Conservation (phyloP, 495 filamentous ascomycete species). For the Aspergillus ostianus region DNA sequence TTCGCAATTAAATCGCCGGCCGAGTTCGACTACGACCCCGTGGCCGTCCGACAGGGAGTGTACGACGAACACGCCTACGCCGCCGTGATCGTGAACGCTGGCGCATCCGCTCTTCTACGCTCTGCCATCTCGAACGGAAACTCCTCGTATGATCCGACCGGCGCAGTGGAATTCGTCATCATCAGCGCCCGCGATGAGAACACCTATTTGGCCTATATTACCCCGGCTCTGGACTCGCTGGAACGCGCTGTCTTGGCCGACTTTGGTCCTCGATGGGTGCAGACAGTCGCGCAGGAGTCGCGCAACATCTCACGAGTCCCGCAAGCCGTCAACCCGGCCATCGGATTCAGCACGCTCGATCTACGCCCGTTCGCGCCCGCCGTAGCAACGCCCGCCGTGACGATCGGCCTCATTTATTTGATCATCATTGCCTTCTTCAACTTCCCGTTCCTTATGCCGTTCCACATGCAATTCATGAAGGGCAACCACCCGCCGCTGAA, state of each 20-base stretch:
- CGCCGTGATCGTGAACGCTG: slow-evolving; percentile 63
- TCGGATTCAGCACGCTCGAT: slow-evolving; percentile 60
- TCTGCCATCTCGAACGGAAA: slow-evolving; percentile 57
- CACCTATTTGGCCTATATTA: slow-evolving; percentile 52
- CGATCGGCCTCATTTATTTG: slow-evolving; percentile 68
- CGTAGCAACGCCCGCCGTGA: slow-evolving; percentile 56
- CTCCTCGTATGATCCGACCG: slow-evolving; percentile 60
- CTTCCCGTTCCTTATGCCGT: slow-evolving; percentile 66
- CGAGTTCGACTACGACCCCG: slow-evolving; percentile 57
- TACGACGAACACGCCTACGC: slow-evolving; percentile 64
- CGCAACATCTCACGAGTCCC: slow-evolving; percentile 47
- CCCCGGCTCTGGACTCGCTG: slow-evolving; percentile 47
- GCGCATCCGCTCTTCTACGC: slow-evolving; percentile 60
- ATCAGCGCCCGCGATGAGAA: slow-evolving; percentile 59
- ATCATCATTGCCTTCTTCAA: slow-evolving; percentile 75
- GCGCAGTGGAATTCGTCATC: slow-evolving; percentile 58
- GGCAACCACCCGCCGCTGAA: slow-evolving; percentile 58
- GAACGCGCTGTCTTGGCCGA: slow-evolving; percentile 40
- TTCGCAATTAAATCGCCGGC: slow-evolving; percentile 49
- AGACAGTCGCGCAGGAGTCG: slow-evolving; percentile 29
- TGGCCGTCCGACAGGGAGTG: slow-evolving; percentile 57
- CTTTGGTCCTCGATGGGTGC: slow-evolving; percentile 56
- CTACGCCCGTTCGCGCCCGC: slow-evolving; percentile 61
- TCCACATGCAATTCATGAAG: slow-evolving; percentile 58
- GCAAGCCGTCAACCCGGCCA: slow-evolving; percentile 61